Conservation (phyloP, 225 moss, liverwort and hornwort species). For the Polytrichum formosum region DNA sequence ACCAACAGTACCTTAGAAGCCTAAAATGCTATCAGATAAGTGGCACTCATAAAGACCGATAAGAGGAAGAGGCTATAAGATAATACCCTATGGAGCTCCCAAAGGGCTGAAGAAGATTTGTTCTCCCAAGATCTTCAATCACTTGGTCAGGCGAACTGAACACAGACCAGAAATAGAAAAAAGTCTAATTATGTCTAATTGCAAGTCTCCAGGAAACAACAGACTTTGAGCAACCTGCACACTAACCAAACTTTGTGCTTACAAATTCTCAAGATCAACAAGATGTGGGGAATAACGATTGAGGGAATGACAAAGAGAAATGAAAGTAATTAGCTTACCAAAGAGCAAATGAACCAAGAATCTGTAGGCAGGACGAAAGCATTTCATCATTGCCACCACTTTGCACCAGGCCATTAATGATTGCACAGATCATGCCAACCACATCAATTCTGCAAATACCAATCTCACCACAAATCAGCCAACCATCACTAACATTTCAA, state of each 20-base stretch:
- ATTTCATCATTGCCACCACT: slow-evolving; percentile 62
- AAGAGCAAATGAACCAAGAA: slow-evolving; percentile 76
- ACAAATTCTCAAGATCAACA: background rate
- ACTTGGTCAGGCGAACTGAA: slow-evolving; percentile 80
- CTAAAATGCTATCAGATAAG: no score
- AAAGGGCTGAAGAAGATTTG: slow-evolving; percentile 79
- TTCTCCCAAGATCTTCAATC: slow-evolving; percentile 73
- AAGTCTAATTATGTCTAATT: background rate
- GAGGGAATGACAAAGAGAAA: background rate
- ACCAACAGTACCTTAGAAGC: no score
- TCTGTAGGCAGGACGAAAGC: slow-evolving; percentile 81
- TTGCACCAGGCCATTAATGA: slow-evolving; percentile 77
- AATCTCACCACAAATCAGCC: no score
- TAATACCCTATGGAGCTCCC: slow-evolving; percentile 64
- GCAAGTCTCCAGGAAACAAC: background rate
- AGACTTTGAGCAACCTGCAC: background rate
- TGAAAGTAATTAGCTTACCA: slow-evolving; percentile 39
- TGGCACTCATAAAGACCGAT: background rate
- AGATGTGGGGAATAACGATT: background rate
- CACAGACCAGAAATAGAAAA: slow-evolving; percentile 18
- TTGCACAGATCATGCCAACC: slow-evolving; percentile 86
- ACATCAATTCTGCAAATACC: slow-evolving; percentile 66
- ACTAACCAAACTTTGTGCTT: background rate
- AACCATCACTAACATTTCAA: no score
- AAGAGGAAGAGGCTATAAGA: background rate